Conservation (phyloP, 305 asterid species). For the Solanum chacoense region DNA sequence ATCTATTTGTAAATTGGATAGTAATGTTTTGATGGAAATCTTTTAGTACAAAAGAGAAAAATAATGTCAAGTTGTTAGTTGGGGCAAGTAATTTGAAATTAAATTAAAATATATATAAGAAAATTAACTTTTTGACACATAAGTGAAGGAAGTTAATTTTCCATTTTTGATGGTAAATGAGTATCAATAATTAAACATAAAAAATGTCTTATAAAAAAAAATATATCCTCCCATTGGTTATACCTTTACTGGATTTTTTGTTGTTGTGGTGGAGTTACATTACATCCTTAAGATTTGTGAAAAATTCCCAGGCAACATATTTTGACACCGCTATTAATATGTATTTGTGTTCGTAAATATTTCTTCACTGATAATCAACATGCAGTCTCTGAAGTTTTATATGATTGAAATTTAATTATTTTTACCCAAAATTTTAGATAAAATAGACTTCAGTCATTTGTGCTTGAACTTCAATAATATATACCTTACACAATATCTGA, state of each 20-base stretch:
- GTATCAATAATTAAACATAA: background rate
- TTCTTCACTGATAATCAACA: background rate
- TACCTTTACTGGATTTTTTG: background rate
- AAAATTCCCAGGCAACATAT: too few relatives aligned
- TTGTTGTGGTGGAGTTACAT: background rate
- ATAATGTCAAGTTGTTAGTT: background rate
- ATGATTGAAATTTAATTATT: accelerated
- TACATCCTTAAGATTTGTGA: background rate
- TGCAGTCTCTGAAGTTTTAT: background rate
- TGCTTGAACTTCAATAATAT: background rate
- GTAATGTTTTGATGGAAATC: background rate
- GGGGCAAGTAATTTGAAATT: background rate
- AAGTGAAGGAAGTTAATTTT: background rate
- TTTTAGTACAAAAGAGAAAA: background rate
- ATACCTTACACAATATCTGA: background rate
- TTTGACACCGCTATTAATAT: background rate
- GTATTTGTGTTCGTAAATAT: background rate
- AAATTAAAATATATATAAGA: too few relatives aligned
- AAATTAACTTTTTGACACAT: background rate
- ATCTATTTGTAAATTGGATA: background rate
- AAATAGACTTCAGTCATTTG: background rate
- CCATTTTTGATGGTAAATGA: background rate
- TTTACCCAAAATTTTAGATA: background rate
- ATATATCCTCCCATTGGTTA: background rate
- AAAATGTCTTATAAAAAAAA: background rate